These are phyloP conservation scores for Cladosporium sp. DNA, from an alignment of 2,329 filamentous ascomycete species.

Conservation along the genomic window DNA sequence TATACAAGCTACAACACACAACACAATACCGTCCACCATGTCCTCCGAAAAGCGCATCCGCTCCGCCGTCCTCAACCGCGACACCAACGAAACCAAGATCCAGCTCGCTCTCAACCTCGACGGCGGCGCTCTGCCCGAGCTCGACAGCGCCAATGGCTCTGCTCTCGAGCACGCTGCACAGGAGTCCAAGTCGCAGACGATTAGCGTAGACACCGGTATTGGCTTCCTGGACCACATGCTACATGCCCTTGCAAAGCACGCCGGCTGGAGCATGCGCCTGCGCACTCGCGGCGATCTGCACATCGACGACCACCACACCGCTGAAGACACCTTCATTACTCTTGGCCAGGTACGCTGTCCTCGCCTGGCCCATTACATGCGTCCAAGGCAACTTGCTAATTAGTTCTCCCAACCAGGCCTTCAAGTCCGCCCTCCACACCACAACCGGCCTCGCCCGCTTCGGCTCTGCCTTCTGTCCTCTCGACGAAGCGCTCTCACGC, in stretches of 20 bases:
- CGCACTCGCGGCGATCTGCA: conserved; percentile 84
- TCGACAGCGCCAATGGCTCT: conserved; percentile 49
- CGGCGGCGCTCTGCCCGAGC: conserved; percentile 60
- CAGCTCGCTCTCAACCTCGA: conserved; percentile 89
- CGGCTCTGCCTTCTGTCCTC: conserved; percentile 84
- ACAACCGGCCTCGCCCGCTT: conserved; percentile 83
- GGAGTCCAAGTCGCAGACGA: conserved; percentile 76
- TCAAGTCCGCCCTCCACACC: conserved; percentile 72
- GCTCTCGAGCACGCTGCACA: conserved; percentile 74
- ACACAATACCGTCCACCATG: conserved; percentile 18
- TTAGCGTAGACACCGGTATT: conserved; percentile 86
- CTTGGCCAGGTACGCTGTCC: conserved; percentile 54
- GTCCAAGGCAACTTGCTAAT: neutral
- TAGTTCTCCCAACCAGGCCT: conserved; percentile 49
- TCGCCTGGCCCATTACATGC: neutral
- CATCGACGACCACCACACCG: conserved; percentile 98
- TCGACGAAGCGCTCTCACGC: conserved; percentile 90
- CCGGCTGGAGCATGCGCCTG: conserved; percentile 84
- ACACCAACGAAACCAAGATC: conserved; percentile 98
- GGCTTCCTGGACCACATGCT: conserved; percentile 99
- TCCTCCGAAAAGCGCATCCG: conserved; percentile 43
- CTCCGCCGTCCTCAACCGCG: conserved; percentile 74
- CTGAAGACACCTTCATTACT: conserved; percentile 91
- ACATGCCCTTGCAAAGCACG: conserved; percentile 92
- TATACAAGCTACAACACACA: neutral